Evolutionary conservation across 2,329 filamentous ascomycete genomes (phyloP), one percentile per base, ranked within the genome.

Genomic region (Pseudogymnoascus sp.): DNA sequence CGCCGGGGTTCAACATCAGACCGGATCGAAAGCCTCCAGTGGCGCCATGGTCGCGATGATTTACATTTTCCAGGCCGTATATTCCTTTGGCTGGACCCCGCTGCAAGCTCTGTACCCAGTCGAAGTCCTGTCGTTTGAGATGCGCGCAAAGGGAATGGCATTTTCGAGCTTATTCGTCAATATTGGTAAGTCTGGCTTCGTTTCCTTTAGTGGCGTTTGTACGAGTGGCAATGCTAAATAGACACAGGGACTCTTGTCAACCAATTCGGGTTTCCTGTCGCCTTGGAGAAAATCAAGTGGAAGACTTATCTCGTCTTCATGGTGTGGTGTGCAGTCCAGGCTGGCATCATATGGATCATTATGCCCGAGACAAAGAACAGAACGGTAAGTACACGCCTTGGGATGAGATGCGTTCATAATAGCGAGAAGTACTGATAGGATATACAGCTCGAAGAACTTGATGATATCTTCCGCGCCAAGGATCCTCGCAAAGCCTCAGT

Each of bases 71-170:
- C 73, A 79, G 1, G 79, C 80, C 66, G 76, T 81, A 25, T 85
- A 79, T 73, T 81, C 79, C 1, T 72, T 84, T 62, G 77, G 76
- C 4, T 76, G 76, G 62, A 80, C 78, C 0, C 78, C 78, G 1
- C 70, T 80, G 43, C 77, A 79, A 70, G 74, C 76, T 31, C 73
- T 84, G 10, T 84, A 83, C 69, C 79, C 81, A 0, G 81, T 83
- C 57, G 81, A 84, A 69, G 79, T 80, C 13, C 75, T 84, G 13
- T 79, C 76, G 8, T 83, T 81, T 67, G 80, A 83, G 70, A 81
- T 80, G 69, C 77, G 82, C 62, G 82, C 80, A 62, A 84, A 84
- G 74, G 81, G 81, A 14, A 83, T 83, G 79, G 81, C 79, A 2
- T 79, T 83, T 68, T 79, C 71, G 70, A 79, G 73, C 62, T 73